Percentiles rank a stretch among this genome's conserved stretches.
Conservation (phyloP, 2,329 filamentous ascomycete species). For the Penicillium sp. region DNA sequence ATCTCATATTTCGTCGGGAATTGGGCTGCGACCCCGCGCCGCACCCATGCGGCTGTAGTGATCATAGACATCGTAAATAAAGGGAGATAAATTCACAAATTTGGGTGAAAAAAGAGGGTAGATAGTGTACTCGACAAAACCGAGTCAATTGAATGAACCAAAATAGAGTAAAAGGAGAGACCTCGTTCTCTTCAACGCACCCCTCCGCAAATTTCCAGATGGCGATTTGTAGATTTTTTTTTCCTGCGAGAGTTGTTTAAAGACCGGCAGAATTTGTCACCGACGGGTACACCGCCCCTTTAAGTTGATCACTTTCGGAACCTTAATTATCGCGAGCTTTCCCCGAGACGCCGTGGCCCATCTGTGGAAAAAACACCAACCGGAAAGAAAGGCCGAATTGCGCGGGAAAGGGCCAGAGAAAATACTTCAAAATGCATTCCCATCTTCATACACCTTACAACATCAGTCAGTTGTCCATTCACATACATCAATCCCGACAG, state of each 20-base stretch:
- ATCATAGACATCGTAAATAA: constrained; percentile 65
- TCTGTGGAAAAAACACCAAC: background rate
- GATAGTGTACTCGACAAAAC: background rate
- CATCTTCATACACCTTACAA: constrained; percentile 95
- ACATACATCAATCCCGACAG: constrained; percentile 3
- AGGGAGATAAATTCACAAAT: constrained; percentile 4
- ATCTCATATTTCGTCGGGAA: constrained; percentile 77
- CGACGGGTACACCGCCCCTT: background rate
- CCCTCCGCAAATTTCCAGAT: constrained; percentile 10
- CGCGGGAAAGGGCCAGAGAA: constrained; percentile 15
- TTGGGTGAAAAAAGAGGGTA: constrained; percentile 7
- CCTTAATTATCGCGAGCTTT: background rate
- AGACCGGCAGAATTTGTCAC: constrained; percentile 25
- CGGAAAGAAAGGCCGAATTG: background rate
- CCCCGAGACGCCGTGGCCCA: background rate
- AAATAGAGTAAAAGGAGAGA: constrained; percentile 14
- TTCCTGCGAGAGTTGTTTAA: constrained; percentile 28
- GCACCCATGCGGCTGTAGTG: constrained; percentile 76
- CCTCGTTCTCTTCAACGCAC: constrained; percentile 10
- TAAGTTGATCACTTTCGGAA: background rate
- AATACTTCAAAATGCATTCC: constrained; percentile 78
- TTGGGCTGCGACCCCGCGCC: constrained; percentile 74
- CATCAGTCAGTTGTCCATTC: constrained; percentile 63
- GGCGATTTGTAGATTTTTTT: constrained; percentile 29
- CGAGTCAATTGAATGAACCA: background rate